Percentiles rank a stretch among this genome's conserved stretches.
Evolutionary conservation across 768 basidiomycete species (phyloP).

Genomic region (Tubosaeta sp.): DNA sequence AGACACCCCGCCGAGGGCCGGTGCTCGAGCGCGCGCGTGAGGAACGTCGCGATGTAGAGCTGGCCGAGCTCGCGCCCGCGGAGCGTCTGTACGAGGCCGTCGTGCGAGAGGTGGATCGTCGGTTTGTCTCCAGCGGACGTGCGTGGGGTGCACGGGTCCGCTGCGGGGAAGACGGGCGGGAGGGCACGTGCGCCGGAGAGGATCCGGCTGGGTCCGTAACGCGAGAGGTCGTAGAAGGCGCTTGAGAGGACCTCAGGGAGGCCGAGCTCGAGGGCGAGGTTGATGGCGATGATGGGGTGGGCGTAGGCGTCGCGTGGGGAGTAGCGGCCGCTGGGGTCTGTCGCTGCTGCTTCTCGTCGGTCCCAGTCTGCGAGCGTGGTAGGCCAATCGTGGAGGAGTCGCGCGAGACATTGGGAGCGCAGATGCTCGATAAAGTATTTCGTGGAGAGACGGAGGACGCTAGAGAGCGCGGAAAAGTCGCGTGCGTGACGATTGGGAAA

Average conservation of each 20-base stretch:
- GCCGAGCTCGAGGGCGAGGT: slow-evolving; percentile 62
- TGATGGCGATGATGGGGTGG: slow-evolving; percentile 68
- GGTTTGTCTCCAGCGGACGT: not conserved
- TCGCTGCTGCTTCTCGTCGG: slow-evolving; percentile 52
- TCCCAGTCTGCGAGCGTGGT: slow-evolving; percentile 67
- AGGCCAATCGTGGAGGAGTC: slow-evolving; percentile 65
- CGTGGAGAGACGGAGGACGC: slow-evolving; percentile 65
- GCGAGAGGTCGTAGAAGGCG: slow-evolving; percentile 70
- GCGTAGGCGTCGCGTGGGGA: slow-evolving; percentile 53
- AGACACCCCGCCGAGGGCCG: slow-evolving; percentile 51
- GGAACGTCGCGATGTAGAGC: slow-evolving; percentile 56
- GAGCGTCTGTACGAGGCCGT: slow-evolving; percentile 43
- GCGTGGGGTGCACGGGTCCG: slow-evolving; percentile 13
- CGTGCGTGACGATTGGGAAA: slow-evolving; percentile 44
- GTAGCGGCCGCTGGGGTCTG: slow-evolving; percentile 50
- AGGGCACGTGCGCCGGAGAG: slow-evolving; percentile 45
- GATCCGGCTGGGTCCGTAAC: slow-evolving; percentile 71
- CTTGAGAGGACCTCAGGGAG: slow-evolving; percentile 57
- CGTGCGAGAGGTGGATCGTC: slow-evolving; percentile 33
- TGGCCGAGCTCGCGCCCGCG: slow-evolving; percentile 65
- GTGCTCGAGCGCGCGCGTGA: slow-evolving; percentile 49
- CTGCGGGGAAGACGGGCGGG: slow-evolving; percentile 27
- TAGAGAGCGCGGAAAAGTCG: slow-evolving; percentile 57
- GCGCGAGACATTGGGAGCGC: slow-evolving; percentile 53
- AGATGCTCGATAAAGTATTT: slow-evolving; percentile 75